Percentiles rank a stretch among this genome's conserved stretches.
phyloP scores from a whole-genome alignment of 148 eudicot species.

The Silene uniflora region DNA sequence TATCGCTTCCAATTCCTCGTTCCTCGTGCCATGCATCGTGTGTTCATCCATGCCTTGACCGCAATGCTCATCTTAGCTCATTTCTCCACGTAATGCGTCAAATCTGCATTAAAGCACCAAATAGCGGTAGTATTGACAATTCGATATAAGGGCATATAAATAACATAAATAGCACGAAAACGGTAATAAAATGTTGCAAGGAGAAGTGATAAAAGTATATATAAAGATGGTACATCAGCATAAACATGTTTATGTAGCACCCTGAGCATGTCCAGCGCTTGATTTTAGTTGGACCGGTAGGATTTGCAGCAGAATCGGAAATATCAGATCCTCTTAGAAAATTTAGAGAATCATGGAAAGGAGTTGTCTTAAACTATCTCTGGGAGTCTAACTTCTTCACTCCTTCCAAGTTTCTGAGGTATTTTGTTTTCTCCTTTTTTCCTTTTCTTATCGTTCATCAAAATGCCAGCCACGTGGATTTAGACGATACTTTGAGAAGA shows the following conservation, averaged over 20 bases:
- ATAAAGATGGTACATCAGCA: too few species aligned
- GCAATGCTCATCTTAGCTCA: too few species aligned
- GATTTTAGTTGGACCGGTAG: conserved; percentile 90
- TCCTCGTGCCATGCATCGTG: too few species aligned
- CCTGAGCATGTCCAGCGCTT: conserved; percentile 89
- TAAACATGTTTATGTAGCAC: conserved; percentile 48
- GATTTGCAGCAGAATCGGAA: conserved; percentile 67
- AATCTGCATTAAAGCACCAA: too few species aligned
- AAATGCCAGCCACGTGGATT: neutral
- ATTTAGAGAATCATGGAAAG: conserved; percentile 87
- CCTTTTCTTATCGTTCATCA: neutral
- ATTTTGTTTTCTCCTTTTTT: conserved; percentile 1
- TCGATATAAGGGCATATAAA: too few species aligned
- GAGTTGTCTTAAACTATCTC: conserved; percentile 74
- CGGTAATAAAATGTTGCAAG: too few species aligned
- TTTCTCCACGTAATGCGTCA: too few species aligned
- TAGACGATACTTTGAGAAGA: neutral
- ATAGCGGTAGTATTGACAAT: too few species aligned
- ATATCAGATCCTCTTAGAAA: conserved; percentile 56
- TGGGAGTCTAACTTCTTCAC: conserved; percentile 98
- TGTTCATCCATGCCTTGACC: too few species aligned
- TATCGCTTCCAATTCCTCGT: too few species aligned
- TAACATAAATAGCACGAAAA: too few species aligned
- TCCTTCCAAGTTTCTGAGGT: conserved; percentile 84
- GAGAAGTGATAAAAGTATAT: too few species aligned